A percentile compares a stretch with the other conserved stretches of the same genome.
Conservation (phyloP, 768 basidiomycete genomes). For the Artomyces pyxidatus region DNA sequence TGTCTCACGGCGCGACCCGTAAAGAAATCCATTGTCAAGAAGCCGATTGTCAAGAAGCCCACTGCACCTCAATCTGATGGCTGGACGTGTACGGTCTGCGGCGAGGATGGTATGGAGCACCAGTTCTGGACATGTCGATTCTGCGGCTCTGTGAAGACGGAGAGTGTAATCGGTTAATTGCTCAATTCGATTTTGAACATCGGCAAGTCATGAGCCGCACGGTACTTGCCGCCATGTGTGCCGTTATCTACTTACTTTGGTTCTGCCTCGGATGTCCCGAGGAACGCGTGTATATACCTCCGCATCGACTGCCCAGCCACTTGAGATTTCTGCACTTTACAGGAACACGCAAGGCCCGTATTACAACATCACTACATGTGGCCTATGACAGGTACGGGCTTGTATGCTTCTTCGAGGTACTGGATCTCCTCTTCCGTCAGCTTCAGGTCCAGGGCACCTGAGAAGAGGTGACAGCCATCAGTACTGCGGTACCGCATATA, state of each 20-base stretch:
- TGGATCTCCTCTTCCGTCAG: constrained; percentile 34
- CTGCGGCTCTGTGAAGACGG: constrained; percentile 61
- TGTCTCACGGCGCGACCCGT: constrained; percentile 34
- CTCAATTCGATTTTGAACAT: constrained; percentile 1
- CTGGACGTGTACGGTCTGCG: constrained; percentile 64
- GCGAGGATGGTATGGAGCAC: constrained; percentile 50
- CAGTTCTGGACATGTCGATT: constrained; percentile 68
- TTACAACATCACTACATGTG: too few species aligned
- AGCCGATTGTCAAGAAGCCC: too few species aligned
- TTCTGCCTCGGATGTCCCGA: too few species aligned
- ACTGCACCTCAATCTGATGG: not conserved
- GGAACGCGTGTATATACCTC: too few species aligned
- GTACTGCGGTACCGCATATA: not conserved
- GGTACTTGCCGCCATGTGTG: too few species aligned
- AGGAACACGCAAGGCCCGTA: too few species aligned
- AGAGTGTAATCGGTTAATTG: constrained; percentile 15
- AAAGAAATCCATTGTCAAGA: too few species aligned
- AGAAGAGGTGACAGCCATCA: not conserved
- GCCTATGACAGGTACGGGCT: constrained; percentile 2
- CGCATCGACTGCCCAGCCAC: too few species aligned
- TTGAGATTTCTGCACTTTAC: too few species aligned
- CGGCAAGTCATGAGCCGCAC: too few species aligned
- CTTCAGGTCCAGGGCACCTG: constrained; percentile 25
- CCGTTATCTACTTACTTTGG: too few species aligned
- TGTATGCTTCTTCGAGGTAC: constrained; percentile 31